Evolutionary conservation across 805 yeast species (phyloP).

Genomic region (Ogataea glucozyma): DNA sequence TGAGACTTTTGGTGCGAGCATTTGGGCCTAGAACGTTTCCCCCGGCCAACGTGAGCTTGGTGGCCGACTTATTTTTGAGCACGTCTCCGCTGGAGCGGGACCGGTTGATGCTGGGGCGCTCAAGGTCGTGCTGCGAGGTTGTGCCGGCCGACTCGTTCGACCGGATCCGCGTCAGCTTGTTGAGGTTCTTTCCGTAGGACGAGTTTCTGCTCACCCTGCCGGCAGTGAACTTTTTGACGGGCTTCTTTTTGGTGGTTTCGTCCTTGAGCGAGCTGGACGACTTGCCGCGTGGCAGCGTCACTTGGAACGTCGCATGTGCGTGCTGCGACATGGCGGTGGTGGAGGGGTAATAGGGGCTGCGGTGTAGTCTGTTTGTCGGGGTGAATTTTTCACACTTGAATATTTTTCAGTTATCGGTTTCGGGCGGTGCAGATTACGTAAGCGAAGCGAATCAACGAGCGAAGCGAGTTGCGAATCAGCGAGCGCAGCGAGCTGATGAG

Average conservation of each 20-base stretch:
- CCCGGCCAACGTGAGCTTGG: conserved; percentile 21
- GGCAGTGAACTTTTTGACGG: conserved; percentile 36
- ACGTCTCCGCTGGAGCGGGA: conserved; percentile 32
- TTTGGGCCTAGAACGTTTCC: conserved; percentile 7
- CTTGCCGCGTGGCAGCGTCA: conserved; percentile 25
- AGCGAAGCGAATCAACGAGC: too few species aligned
- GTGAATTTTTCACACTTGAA: too few species aligned
- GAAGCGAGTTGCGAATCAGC: too few species aligned
- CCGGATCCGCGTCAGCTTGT: conserved; percentile 34
- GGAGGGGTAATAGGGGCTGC: background rate
- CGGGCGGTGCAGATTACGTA: too few species aligned
- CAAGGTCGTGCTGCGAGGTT: conserved; percentile 19
- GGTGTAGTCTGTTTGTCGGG: background rate
- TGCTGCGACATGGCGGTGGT: conserved; percentile 16
- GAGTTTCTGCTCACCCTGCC: conserved; percentile 35
- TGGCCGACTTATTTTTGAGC: conserved; percentile 19
- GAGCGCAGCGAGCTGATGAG: too few species aligned
- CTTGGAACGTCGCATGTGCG: conserved; percentile 10
- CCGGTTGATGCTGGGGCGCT: conserved; percentile 26
- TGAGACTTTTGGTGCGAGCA: conserved; percentile 27
- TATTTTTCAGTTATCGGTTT: too few species aligned
- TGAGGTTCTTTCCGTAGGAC: conserved; percentile 38
- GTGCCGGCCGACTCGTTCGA: conserved; percentile 28
- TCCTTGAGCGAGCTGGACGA: conserved; percentile 31
- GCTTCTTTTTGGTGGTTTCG: conserved; percentile 29